phyloP scores from a whole-genome alignment of 768 basidiomycete species.

The Panaeolus cyanescens region DNA sequence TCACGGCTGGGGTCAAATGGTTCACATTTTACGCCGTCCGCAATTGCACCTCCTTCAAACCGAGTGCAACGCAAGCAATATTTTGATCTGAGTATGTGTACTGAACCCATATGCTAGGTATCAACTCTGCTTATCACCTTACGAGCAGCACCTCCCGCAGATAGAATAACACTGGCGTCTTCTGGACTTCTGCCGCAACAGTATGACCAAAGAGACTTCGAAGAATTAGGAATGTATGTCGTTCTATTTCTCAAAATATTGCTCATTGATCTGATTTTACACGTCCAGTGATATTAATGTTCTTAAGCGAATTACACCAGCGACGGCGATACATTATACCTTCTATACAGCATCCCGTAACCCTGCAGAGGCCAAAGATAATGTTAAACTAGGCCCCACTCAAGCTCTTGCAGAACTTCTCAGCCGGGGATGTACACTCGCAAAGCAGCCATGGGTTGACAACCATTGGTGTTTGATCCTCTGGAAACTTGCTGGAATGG shows the following conservation, averaged over 20 bases:
- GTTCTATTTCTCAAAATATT: conserved; percentile 1
- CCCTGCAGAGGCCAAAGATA: conserved; percentile 19
- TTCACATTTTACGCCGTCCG: neutral
- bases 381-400: conserved; percentile 43
- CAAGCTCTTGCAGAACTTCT: conserved; percentile 59
- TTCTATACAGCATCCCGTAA: conserved; percentile 47
- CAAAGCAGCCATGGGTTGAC: conserved; percentile 80
- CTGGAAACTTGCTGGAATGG: conserved; percentile 94
- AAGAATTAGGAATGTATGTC: conserved; percentile 54
- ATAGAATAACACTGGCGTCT: conserved; percentile 45
- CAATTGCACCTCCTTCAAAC: neutral
- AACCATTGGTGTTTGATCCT: conserved; percentile 91
- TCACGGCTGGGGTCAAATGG: neutral
- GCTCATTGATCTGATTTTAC: neutral
- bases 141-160: conserved; percentile 16
- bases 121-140: neutral
- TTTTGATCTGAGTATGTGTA: conserved; percentile 48
- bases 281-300: conserved; percentile 48
- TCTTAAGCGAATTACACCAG: conserved; percentile 55
- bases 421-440: conserved; percentile 62
- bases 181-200: conserved; percentile 55
- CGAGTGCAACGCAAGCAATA: conserved; percentile 19
- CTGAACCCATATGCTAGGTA: neutral
- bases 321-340: conserved; percentile 57
- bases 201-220: conserved; percentile 43